Base-by-base conservation (phyloP, 2,329 filamentous ascomycete genomes). In the Exophiala sp. region DNA sequence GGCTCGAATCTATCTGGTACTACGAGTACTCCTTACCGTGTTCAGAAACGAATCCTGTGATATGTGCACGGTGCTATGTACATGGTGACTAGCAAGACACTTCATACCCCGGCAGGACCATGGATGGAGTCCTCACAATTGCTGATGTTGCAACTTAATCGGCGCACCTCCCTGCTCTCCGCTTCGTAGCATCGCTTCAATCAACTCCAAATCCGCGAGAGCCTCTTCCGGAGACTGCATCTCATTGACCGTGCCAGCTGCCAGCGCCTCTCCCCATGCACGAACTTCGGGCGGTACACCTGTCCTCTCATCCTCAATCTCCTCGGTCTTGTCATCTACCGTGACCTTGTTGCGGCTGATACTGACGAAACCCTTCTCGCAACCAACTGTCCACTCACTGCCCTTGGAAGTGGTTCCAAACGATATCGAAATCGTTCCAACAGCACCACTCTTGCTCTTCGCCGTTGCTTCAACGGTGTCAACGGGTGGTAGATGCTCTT, bases 381-480 rank as follows among this genome's bases (percentile, higher is more conserved):
- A 77, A 2, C 74, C 75, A 56, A 84, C 71, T 4, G 75, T 70
- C 56, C 78, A 80, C 52, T 78, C 71, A 1, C 65, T 71, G 5
- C 76, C 75, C 1, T 66, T 71, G 48, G 78, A 77, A 2, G 73
- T 76, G 1, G 78, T 81, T 0, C 80, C 81, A 61, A 78, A 82
- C 0, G 74, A 78, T 1, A 81, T 65, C 2, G 69, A 72, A 8
- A 83, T 69, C 0, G 75, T 75, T 0, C 81, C 81, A 1, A 74
- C 73, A 2, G 72, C 69, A 2, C 79, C 79, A 40, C 72, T 73
- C 36, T 65, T 69, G 2, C 78, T 72, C 63, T 73, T 73, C 20
- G 77, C 63, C 1, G 74, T 74, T 1, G 80, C 78, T 62, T 83
- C 75, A 4, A 83, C 68, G 0, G 81, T 83, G 60, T 84, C 81